Conservation (phyloP, 805 yeast species). For the Saccharomycopsis malanga region DNA sequence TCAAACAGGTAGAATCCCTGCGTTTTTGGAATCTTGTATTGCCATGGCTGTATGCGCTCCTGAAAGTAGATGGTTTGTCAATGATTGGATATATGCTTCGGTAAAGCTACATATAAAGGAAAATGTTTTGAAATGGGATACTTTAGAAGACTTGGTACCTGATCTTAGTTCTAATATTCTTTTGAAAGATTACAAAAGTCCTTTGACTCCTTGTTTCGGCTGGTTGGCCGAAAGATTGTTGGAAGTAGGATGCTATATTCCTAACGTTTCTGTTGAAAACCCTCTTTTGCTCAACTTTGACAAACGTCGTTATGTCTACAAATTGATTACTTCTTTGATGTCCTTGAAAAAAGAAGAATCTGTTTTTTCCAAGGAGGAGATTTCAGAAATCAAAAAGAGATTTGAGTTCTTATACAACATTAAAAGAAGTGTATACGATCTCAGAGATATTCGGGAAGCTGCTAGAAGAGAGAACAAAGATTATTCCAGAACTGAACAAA, state of each 20-base stretch:
- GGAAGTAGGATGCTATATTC: conserved; percentile 69
- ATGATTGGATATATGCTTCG: conserved; percentile 59
- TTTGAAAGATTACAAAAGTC: conserved; percentile 26
- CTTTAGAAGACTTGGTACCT: conserved; percentile 30
- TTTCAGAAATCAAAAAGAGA: conserved; percentile 27
- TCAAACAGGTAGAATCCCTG: conserved; percentile 44
- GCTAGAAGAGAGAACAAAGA: conserved; percentile 39
- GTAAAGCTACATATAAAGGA: conserved; percentile 28
- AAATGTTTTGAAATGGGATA: conserved; percentile 28
- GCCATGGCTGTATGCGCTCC: conserved; percentile 71
- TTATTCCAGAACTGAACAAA: conserved; percentile 30
- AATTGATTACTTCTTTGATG: conserved; percentile 48
- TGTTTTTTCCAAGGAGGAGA: conserved; percentile 27
- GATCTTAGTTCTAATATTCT: conserved; percentile 30
- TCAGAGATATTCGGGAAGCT: conserved; percentile 34
- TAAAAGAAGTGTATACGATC: conserved; percentile 32
- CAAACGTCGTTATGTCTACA: conserved; percentile 64
- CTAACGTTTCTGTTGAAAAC: conserved; percentile 65
- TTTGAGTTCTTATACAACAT: conserved; percentile 49
- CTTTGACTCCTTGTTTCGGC: conserved; percentile 80
- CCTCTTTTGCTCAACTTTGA: conserved; percentile 73
- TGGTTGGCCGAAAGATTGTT: conserved; percentile 80
- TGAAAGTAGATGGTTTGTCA: conserved; percentile 63
- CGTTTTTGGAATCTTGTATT: conserved; percentile 77
- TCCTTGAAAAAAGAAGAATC: conserved; percentile 32